phyloP scores from a whole-genome alignment of 306 rosid genomes.

The Cicer yamashitae region DNA sequence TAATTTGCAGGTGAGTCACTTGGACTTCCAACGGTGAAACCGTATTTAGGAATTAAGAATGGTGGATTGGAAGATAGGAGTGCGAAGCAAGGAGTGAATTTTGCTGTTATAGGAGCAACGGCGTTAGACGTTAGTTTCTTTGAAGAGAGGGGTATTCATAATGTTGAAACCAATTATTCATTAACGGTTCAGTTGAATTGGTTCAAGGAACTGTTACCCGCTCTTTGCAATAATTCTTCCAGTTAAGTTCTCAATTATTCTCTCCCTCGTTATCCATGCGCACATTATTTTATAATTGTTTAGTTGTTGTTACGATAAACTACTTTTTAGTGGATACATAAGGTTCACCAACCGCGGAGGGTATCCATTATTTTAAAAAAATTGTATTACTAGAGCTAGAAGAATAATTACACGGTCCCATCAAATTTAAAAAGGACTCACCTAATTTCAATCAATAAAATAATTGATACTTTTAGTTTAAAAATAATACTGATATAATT shows the following conservation, averaged over 20 bases:
- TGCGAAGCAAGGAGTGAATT: slow-evolving; percentile 51
- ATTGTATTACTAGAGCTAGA: too few species aligned
- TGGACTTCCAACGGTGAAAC: slow-evolving; percentile 55
- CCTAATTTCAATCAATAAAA: too few species aligned
- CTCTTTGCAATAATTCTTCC: slow-evolving; percentile 47
- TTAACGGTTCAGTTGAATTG: slow-evolving; percentile 56
- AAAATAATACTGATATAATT: too few species aligned
- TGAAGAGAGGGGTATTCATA: slow-evolving; percentile 29
- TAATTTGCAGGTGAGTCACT: slow-evolving; percentile 54
- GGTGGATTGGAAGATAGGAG: slow-evolving; percentile 17
- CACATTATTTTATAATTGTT: not conserved
- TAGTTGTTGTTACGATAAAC: not conserved
- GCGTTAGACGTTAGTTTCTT: slow-evolving; percentile 51
- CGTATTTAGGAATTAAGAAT: slow-evolving; percentile 48
- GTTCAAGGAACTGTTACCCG: slow-evolving; percentile 53
- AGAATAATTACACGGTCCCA: too few species aligned
- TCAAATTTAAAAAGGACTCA: too few species aligned
- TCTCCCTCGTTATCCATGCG: not conserved
- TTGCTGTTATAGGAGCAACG: slow-evolving; percentile 72
- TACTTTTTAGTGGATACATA: not conserved
- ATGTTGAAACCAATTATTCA: slow-evolving; percentile 43
- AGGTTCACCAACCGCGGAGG: not conserved
- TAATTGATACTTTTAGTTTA: too few species aligned
- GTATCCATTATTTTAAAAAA: too few species aligned
- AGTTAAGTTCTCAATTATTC: slow-evolving; percentile 18